Conservation (phyloP, 1,284 basidiomycete species). For the Puccinia polysora region DNA sequence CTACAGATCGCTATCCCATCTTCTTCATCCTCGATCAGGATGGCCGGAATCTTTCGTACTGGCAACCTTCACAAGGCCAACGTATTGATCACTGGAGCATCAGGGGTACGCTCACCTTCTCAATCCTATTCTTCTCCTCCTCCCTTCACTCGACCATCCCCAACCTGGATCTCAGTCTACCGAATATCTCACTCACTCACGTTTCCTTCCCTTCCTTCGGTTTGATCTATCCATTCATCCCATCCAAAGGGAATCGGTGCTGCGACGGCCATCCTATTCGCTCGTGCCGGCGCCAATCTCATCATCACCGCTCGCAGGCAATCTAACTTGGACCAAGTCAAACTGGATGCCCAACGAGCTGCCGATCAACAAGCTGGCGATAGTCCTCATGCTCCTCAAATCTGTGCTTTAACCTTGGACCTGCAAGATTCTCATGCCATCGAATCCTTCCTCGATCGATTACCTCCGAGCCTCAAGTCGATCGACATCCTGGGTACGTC, state of each 20-base stretch:
- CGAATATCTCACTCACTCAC: no score
- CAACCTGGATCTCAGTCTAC: no score
- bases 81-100: conserved; percentile 78
- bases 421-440: conserved; percentile 61
- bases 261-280: conserved; percentile 78
- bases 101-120: conserved; percentile 56
- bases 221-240: no score
- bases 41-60: conserved; percentile 45
- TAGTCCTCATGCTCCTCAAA: conserved; percentile 67
- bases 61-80: conserved; percentile 66
- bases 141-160: no score
- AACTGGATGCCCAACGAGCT: conserved; percentile 61
- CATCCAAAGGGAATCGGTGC: conserved; percentile 55
- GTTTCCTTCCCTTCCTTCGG: no score
- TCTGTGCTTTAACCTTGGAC: conserved; percentile 66
- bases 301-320: conserved; percentile 55
- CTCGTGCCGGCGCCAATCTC: conserved; percentile 58
- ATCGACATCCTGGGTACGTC: conserved; percentile 32
- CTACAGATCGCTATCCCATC: background rate
- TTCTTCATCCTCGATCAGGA: conserved; percentile 7
- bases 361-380: conserved; percentile 66
- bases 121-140: no score
- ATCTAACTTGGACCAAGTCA: conserved; percentile 52
- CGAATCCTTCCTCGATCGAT: conserved; percentile 24
- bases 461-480: conserved; percentile 17